Evolutionary conservation across 1,284 basidiomycete species (phyloP), one percentile per base, ranked within the genome.

Genomic region (Pseudozyma sp.): DNA sequence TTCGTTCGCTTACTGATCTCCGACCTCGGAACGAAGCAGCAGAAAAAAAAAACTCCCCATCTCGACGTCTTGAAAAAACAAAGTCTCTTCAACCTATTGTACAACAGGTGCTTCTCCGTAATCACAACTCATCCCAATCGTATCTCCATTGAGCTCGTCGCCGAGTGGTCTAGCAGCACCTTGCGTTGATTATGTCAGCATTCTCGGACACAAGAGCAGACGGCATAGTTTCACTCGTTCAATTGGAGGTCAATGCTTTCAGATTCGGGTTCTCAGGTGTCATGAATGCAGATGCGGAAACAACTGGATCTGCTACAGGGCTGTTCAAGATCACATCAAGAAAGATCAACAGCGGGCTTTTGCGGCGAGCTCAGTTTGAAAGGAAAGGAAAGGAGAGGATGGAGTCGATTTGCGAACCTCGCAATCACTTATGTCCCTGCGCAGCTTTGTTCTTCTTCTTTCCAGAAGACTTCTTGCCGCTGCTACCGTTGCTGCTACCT

Each of bases 401-500:
- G 7, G 40, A 42, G 2, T 3, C n/a, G 40, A 42, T 3, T 18
- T 7, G 39, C 31, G 18, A 36, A n/a, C 19, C 35, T 14, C 36
- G 12, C 10, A 5, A 18, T 50, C 25, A 68, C 59, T 68, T 72
- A 55, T 49, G 55, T 25, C 57, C 63, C 5, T 52, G 42, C 9
- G 3, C 35, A 21, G 51, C 55, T 43, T 61, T 63, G 18, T 35
- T 39, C 59, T 68, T 68, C 52, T 66, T 74, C 49, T 69, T 74
- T 14, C 59, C 51, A n/a, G 43, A 34, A 39, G 48, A 8, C 58
- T 66, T 61, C 55, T 69, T 64, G 0, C 25, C 57, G 40, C 48
- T 19, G 35, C 49, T 40, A 39, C 34, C 52, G 25, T 31, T 31
- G 25, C 25, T 31, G 25, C 48, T 19, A 14, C 40, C 47, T 21